A percentile compares a stretch with the other conserved stretches of the same genome.
Evolutionary conservation across 2,329 filamentous ascomycete species (phyloP).

Genomic region (Phaeosphaeriaceae sp.): DNA sequence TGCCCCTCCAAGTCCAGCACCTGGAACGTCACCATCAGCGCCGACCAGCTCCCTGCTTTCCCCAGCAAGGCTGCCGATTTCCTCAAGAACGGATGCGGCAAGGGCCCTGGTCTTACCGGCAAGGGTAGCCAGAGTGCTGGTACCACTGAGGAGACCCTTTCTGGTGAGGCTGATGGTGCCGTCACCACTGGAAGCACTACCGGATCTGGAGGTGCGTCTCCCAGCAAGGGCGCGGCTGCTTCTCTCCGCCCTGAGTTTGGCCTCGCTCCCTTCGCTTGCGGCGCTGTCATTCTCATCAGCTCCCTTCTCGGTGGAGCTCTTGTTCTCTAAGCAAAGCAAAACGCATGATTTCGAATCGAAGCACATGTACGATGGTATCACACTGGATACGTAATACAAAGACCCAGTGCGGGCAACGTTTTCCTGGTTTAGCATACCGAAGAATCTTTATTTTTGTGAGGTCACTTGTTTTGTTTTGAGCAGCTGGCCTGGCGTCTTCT

Average conservation of each 20-base stretch:
- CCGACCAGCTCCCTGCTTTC: conserved; percentile 63
- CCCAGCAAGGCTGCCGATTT: conserved; percentile 62
- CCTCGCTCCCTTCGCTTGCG: no score
- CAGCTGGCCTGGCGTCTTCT: conserved; percentile 15
- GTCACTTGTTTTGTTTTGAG: conserved; percentile 11
- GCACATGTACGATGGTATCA: background rate
- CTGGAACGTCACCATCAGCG: conserved; percentile 61
- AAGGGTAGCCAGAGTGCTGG: conserved; percentile 64
- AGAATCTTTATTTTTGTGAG: conserved; percentile 8
- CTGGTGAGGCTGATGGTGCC: conserved; percentile 58
- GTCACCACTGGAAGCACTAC: conserved; percentile 48
- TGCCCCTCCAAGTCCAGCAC: conserved; percentile 62
- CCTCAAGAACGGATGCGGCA: conserved; percentile 65
- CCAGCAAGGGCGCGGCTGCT: conserved; percentile 52
- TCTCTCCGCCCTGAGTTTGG: conserved; percentile 54
- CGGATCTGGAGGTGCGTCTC: conserved; percentile 13
- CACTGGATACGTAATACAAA: conserved; percentile 28
- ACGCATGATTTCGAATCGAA: background rate
- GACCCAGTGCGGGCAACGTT: conserved; percentile 39
- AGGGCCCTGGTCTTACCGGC: conserved; percentile 63
- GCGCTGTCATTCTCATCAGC: conserved; percentile 55
- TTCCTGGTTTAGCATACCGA: conserved; percentile 10
- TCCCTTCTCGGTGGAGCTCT: conserved; percentile 61
- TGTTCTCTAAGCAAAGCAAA: conserved; percentile 39
- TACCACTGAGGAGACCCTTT: conserved; percentile 44